These are phyloP conservation scores for Penicillium antarcticum DNA, from an alignment of 495 filamentous ascomycete genomes.

Conservation along the genomic window DNA sequence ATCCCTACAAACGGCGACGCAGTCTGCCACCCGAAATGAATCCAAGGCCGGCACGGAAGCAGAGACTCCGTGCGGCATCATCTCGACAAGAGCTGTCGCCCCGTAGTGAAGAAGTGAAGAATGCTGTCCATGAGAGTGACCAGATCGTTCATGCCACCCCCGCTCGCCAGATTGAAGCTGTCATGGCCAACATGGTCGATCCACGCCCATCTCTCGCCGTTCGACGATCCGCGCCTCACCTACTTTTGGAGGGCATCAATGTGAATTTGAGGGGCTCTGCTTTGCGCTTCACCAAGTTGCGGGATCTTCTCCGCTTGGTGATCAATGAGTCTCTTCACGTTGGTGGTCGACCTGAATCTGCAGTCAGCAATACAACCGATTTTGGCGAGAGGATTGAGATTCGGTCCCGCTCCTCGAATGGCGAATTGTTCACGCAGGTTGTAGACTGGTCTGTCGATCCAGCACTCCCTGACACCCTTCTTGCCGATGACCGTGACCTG, in stretches of 20 bases:
- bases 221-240: slow-evolving; percentile 40
- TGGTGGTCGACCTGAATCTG: slow-evolving; percentile 71
- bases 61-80: slow-evolving; percentile 33
- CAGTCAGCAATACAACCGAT: slow-evolving; percentile 55
- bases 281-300: slow-evolving; percentile 58
- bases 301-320: slow-evolving; percentile 63
- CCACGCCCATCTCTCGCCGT: slow-evolving; percentile 40
- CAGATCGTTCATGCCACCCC: slow-evolving; percentile 42
- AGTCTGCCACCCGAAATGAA: slow-evolving; percentile 40
- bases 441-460: slow-evolving; percentile 68
- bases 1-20: slow-evolving; percentile 49
- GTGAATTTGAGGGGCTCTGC: slow-evolving; percentile 36
- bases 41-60: slow-evolving; percentile 32
- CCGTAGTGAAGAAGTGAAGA: slow-evolving; percentile 47
- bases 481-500: slow-evolving; percentile 70
- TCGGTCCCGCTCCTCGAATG: slow-evolving; percentile 54
- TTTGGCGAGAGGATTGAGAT: slow-evolving; percentile 68
- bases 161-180: slow-evolving; percentile 39
- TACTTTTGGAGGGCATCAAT: slow-evolving; percentile 45
- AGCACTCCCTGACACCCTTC: slow-evolving; percentile 61
- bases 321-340: slow-evolving; percentile 69
- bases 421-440: slow-evolving; percentile 53
- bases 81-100: slow-evolving; percentile 43
- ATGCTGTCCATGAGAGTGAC: slow-evolving; percentile 49
- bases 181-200: slow-evolving; percentile 40